A percentile compares a stretch with the other conserved stretches of the same genome.
Evolutionary conservation across 2,329 filamentous ascomycete species (phyloP).

Genomic region (Colletotrichum acutatum): DNA sequence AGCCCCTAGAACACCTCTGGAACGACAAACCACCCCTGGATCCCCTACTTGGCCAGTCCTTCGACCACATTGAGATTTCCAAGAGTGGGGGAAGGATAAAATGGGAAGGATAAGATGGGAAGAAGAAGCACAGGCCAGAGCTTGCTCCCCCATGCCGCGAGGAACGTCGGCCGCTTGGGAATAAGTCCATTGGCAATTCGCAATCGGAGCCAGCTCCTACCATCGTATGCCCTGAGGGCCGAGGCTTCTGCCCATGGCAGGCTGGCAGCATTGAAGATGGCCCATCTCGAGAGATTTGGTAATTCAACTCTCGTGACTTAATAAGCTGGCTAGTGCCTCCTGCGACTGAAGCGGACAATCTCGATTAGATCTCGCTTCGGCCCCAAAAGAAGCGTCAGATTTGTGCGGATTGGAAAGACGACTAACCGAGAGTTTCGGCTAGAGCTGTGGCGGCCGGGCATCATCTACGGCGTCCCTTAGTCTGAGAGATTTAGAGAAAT

Average conservation of each 20-base stretch:
- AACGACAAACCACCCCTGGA: slow-evolving; percentile 17
- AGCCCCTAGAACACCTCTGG: slow-evolving; percentile 27
- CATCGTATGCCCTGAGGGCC: neutral
- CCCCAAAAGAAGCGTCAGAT: slow-evolving; percentile 1
- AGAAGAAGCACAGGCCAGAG: slow-evolving; percentile 21
- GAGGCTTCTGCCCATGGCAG: neutral
- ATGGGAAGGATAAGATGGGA: neutral
- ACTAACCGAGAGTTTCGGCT: slow-evolving; percentile 26
- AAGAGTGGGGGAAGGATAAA: slow-evolving; percentile 20
- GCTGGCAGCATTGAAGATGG: slow-evolving; percentile 5
- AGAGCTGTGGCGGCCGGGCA: slow-evolving; percentile 11
- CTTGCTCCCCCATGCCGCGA: neutral
- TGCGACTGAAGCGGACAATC: slow-evolving; percentile 6
- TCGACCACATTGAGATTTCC: slow-evolving; percentile 23
- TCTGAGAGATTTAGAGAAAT: neutral
- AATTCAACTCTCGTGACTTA: slow-evolving; percentile 7
- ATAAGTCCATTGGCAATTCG: slow-evolving; percentile 12
- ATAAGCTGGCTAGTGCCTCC: neutral
- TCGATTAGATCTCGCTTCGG: slow-evolving; percentile 18
- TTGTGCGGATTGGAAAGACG: slow-evolving; percentile 16
- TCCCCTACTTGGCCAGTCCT: slow-evolving; percentile 5
- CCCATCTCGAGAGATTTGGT: slow-evolving; percentile 12
- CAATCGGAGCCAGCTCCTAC: slow-evolving; percentile 27
- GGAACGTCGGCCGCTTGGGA: slow-evolving; percentile 20
- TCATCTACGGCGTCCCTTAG: neutral